Percentiles rank a stretch among this genome's conserved stretches.
These are phyloP conservation scores for Phyllosticta citriasiana DNA, from an alignment of 2,329 filamentous ascomycete species.

Conservation along the genomic window DNA sequence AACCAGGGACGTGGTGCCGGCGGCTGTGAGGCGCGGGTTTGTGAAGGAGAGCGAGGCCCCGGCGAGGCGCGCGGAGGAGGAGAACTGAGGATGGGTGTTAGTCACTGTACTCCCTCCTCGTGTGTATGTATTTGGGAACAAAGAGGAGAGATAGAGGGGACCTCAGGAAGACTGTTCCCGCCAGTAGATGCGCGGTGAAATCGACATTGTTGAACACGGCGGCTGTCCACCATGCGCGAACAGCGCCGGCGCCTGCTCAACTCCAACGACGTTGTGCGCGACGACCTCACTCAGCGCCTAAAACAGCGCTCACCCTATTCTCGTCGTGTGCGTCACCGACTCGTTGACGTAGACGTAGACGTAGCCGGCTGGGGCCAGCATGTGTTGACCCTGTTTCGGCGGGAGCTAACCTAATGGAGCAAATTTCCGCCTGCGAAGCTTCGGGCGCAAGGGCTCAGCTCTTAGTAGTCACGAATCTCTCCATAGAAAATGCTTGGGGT, in stretches of 20 bases:
- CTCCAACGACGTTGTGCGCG: conserved; percentile 18
- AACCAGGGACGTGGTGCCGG: conserved; percentile 17
- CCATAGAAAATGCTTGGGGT: too few species aligned
- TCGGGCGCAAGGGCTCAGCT: not conserved
- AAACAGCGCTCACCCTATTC: conserved; percentile 20
- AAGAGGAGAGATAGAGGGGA: not conserved
- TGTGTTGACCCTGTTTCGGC: too few species aligned
- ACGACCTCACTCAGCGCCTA: conserved; percentile 22
- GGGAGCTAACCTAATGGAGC: not conserved
- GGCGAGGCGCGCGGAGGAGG: conserved; percentile 10
- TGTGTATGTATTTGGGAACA: too few species aligned
- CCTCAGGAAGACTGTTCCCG: conserved; percentile 16
- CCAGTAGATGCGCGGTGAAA: conserved; percentile 20
- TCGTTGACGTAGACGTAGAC: conserved; percentile 16
- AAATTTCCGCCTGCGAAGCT: not conserved
- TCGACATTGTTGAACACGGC: conserved; percentile 17
- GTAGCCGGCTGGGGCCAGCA: conserved; percentile 11
- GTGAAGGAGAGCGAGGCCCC: conserved; percentile 17
- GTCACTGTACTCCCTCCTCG: too few species aligned
- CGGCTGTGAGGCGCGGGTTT: conserved; percentile 15
- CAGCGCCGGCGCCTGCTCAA: conserved; percentile 16
- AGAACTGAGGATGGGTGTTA: conserved; percentile 9
- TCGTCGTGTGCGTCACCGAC: conserved; percentile 20
- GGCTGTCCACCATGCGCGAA: conserved; percentile 21
- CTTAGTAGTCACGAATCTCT: too few species aligned